Conservation (phyloP, 139 green algal species). For the Micractinium sp. region DNA sequence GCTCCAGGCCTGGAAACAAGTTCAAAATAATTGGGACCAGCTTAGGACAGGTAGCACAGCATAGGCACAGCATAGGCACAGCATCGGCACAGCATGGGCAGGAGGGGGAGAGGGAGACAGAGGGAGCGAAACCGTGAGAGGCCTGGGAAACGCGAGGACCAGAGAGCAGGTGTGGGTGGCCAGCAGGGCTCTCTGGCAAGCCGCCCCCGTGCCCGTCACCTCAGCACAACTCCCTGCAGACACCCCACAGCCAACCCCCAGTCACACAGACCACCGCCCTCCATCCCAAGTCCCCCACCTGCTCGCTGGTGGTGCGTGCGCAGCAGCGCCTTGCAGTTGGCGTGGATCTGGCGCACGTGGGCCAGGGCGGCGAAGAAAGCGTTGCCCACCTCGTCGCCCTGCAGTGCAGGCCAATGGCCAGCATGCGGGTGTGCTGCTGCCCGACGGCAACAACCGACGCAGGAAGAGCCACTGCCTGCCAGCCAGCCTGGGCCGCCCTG, state of each 20-base stretch:
- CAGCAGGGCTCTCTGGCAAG: too few relatives aligned
- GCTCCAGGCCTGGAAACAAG: constrained; percentile 92
- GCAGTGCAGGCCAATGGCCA: constrained; percentile 22
- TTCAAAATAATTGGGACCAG: too few relatives aligned
- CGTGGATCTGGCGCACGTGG: constrained; percentile 90
- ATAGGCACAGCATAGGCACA: too few relatives aligned
- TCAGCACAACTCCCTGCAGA: background rate
- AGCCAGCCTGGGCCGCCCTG: background rate
- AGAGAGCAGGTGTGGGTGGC: too few relatives aligned
- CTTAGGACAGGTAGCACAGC: too few relatives aligned
- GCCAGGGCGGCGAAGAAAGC: constrained; percentile 91
- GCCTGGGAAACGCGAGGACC: too few relatives aligned
- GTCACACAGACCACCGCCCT: too few relatives aligned
- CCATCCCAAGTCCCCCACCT: constrained; percentile 27
- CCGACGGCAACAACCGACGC: background rate
- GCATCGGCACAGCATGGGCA: too few relatives aligned
- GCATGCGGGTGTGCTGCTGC: background rate
- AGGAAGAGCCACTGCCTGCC: background rate
- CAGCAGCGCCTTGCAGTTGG: constrained; percentile 92
- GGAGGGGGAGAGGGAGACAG: too few relatives aligned
- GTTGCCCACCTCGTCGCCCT: constrained; percentile 69
- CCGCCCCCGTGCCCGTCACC: background rate
- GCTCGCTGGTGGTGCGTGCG: constrained; percentile 92
- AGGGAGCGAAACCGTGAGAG: too few relatives aligned
- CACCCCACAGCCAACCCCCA: too few relatives aligned